Conservation (phyloP, 2,329 filamentous ascomycete genomes). For the Verticillium zaregamsianum region DNA sequence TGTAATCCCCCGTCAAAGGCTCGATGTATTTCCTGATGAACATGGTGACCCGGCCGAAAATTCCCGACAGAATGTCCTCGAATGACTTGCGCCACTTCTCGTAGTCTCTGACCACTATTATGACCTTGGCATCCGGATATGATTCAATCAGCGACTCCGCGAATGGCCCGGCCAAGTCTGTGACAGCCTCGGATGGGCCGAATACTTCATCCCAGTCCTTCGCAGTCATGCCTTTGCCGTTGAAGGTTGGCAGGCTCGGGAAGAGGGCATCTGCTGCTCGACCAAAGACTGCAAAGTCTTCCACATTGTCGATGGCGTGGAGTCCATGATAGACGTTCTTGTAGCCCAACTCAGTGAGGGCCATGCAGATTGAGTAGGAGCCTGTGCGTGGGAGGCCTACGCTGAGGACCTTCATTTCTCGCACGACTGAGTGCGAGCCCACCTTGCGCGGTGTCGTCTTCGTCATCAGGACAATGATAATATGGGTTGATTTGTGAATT, state of each 20-base stretch:
- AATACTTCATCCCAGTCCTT: conserved; percentile 20
- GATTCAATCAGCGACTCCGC: conserved; percentile 66
- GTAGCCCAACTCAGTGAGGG: conserved; percentile 26
- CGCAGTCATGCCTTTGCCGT: conserved; percentile 12
- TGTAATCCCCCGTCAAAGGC: conserved; percentile 24
- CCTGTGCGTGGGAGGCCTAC: conserved; percentile 30
- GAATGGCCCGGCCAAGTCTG: conserved; percentile 53
- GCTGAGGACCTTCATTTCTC: conserved; percentile 37
- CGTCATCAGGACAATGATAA: background rate
- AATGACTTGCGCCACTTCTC: conserved; percentile 25
- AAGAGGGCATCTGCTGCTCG: conserved; percentile 25
- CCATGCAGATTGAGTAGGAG: conserved; percentile 26
- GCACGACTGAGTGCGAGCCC: conserved; percentile 10
- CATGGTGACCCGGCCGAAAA: conserved; percentile 14
- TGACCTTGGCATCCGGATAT: conserved; percentile 69
- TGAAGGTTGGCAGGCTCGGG: conserved; percentile 13
- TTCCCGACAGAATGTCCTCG: conserved; percentile 16
- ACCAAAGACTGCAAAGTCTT: conserved; percentile 20
- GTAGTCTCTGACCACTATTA: conserved; percentile 40
- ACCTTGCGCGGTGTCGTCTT: background rate
- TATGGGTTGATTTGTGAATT: too few species aligned
- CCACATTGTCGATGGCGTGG: conserved; percentile 15
- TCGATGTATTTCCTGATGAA: conserved; percentile 18
- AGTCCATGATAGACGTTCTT: conserved; percentile 25
- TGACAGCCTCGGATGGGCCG: conserved; percentile 21